phyloP scores from a whole-genome alignment of 345 rosid genomes.

The Hibiscus tridactylites region DNA sequence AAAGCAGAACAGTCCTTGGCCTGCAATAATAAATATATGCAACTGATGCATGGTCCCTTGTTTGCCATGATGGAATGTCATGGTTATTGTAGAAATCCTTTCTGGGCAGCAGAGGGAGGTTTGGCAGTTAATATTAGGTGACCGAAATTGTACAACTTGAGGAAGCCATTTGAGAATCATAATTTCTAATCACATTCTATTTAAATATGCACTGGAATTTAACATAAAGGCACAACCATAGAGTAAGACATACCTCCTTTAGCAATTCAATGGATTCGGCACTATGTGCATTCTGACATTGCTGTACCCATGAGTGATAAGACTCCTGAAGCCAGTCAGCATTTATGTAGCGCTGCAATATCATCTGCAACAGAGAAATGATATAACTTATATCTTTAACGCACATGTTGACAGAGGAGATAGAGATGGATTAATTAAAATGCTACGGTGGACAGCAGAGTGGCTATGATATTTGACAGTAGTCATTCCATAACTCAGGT shows the following conservation, averaged over 20 bases:
- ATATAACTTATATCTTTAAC: slow-evolving; percentile 6
- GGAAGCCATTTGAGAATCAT: not conserved
- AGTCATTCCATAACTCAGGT: no score
- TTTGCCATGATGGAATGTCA: not conserved
- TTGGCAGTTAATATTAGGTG: not conserved
- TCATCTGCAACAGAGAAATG: slow-evolving; percentile 54
- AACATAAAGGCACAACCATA: not conserved
- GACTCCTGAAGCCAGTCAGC: slow-evolving; percentile 60
- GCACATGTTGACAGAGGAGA: not conserved
- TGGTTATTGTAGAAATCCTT: not conserved
- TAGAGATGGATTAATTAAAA: not conserved
- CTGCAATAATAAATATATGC: not conserved
- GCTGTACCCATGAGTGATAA: slow-evolving; percentile 56
- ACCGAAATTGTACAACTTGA: not conserved
- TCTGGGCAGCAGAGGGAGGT: not conserved
- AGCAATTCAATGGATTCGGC: slow-evolving; percentile 85
- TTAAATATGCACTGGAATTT: not conserved
- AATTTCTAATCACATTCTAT: not conserved
- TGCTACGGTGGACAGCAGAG: not conserved
- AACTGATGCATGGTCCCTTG: not conserved
- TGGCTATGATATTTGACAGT: not conserved
- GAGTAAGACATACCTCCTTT: slow-evolving; percentile 51
- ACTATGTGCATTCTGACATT: slow-evolving; percentile 55
- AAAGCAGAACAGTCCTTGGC: not conserved
- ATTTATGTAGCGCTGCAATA: slow-evolving; percentile 52